Evolutionary conservation across 306 rosid species (phyloP).

Genomic region (Quercus mongolica): DNA sequence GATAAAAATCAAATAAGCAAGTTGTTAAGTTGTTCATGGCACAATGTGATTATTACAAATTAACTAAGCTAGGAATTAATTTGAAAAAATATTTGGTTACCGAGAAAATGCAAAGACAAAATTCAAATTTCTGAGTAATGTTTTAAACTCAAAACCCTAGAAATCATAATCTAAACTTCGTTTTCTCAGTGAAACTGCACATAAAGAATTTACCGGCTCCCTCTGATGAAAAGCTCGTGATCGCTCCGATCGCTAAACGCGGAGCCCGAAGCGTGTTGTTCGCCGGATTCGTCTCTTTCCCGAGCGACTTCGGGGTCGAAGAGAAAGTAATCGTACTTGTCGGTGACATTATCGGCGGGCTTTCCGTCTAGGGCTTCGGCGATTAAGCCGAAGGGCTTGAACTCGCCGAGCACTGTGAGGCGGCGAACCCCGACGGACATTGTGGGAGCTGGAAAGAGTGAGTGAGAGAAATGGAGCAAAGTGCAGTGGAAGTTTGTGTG

Average conservation of each 20-base stretch:
- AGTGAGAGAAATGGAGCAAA: background rate
- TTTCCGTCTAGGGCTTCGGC: constrained; percentile 95
- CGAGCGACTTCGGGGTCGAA: constrained; percentile 74
- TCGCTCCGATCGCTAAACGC: constrained; percentile 58
- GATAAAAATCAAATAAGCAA: background rate
- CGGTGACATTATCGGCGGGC: constrained; percentile 46
- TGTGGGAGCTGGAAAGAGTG: background rate
- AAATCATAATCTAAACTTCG: background rate
- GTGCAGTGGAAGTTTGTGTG: background rate
- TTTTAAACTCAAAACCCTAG: background rate
- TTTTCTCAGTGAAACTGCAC: background rate
- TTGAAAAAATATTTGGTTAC: background rate
- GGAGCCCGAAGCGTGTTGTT: constrained; percentile 42
- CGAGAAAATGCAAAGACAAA: background rate
- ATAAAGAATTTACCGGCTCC: constrained; percentile 52
- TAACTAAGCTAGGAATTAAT: background rate
- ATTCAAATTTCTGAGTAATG: background rate
- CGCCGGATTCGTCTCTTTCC: constrained; percentile 55
- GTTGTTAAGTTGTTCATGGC: background rate
- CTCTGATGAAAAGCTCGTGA: constrained; percentile 83
- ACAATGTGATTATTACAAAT: background rate
- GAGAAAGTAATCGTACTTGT: constrained; percentile 78
- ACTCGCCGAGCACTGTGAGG: constrained; percentile 82
- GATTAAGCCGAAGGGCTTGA: constrained; percentile 90
- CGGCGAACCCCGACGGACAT: constrained; percentile 68